Percentiles rank a stretch among this genome's conserved stretches.
Evolutionary conservation across 345 rosid genomes (phyloP).

Genomic region (Mallotus nudiflorus): DNA sequence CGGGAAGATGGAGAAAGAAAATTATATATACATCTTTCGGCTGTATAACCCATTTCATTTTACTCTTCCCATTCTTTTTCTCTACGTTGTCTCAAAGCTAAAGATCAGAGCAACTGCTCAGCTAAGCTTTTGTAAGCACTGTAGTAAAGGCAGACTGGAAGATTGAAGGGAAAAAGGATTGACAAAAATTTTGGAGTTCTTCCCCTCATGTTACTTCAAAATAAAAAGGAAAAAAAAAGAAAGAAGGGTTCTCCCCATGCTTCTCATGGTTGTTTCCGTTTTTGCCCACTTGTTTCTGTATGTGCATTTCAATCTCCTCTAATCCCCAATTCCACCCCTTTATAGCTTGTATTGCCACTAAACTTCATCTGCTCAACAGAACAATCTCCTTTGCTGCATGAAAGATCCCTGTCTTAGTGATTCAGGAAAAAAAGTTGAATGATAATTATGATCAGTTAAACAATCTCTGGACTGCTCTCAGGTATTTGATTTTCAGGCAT

Average conservation of each 20-base stretch:
- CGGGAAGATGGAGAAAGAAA: neutral
- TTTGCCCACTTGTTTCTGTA: neutral
- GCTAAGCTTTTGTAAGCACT: slow-evolving; percentile 18
- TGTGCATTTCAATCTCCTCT: slow-evolving; percentile 6
- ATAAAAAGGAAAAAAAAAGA: no score
- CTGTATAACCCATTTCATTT: slow-evolving; percentile 15
- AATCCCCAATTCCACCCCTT: slow-evolving; percentile 6
- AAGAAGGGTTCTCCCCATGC: slow-evolving; percentile 4
- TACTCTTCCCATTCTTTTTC: slow-evolving; percentile 13
- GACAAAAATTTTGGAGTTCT: neutral
- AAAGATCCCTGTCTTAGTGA: slow-evolving; percentile 2
- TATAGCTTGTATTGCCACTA: slow-evolving; percentile 13
- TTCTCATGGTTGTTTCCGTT: slow-evolving; percentile 5
- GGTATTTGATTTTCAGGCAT: neutral
- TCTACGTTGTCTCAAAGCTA: slow-evolving; percentile 24
- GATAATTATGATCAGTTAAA: neutral
- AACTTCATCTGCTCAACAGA: slow-evolving; percentile 40
- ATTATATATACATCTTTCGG: neutral
- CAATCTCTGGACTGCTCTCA: neutral
- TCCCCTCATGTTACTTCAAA: neutral
- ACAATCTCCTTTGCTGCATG: slow-evolving; percentile 55
- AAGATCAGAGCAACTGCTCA: slow-evolving; percentile 7
- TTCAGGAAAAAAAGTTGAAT: neutral
- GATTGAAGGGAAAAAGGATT: neutral
- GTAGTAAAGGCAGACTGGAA: slow-evolving; percentile 3